Evolutionary conservation across 2,329 filamentous ascomycete genomes (phyloP).

Genomic region (Ceratocystiopsis sp.): DNA sequence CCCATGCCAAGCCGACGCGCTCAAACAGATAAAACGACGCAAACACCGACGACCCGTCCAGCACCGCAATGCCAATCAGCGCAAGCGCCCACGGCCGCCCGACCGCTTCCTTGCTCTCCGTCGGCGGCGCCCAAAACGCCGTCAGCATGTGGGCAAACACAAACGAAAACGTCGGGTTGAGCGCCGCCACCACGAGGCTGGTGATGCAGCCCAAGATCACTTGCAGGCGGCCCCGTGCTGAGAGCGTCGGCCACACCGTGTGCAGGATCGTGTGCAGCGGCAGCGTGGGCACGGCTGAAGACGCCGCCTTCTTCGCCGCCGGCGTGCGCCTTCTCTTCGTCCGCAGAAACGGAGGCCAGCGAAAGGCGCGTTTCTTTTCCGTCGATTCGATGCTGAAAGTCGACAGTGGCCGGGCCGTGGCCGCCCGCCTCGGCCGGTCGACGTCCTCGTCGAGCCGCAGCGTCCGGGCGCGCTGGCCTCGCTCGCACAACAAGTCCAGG

Average conservation of each 20-base stretch:
- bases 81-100: conserved; percentile 51
- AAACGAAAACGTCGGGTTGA: conserved; percentile 54
- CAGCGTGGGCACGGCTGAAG: neutral
- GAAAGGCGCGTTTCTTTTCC: too few relatives aligned
- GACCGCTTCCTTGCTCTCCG: conserved; percentile 26
- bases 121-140: conserved; percentile 43
- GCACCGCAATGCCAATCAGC: conserved; percentile 49
- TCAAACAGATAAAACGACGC: conserved; percentile 57
- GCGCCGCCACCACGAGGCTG: conserved; percentile 45
- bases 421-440: neutral
- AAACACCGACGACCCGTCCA: conserved; percentile 50
- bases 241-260: conserved; percentile 55
- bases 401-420: neutral
- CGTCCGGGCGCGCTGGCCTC: conserved; percentile 3
- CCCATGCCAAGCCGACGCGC: conserved; percentile 55
- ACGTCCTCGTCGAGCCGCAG: neutral
- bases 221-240: conserved; percentile 28
- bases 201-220: conserved; percentile 44
- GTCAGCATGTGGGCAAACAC: conserved; percentile 55
- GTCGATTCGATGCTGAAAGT: too few relatives aligned
- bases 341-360: too few relatives aligned
- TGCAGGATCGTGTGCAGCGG: conserved; percentile 39
- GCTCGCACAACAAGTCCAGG: conserved; percentile 4
- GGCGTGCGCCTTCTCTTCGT: too few relatives aligned
- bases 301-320: too few relatives aligned